Conservation (phyloP, 352 stramenopile genomes). For the Phytopythium aichiense region DNA sequence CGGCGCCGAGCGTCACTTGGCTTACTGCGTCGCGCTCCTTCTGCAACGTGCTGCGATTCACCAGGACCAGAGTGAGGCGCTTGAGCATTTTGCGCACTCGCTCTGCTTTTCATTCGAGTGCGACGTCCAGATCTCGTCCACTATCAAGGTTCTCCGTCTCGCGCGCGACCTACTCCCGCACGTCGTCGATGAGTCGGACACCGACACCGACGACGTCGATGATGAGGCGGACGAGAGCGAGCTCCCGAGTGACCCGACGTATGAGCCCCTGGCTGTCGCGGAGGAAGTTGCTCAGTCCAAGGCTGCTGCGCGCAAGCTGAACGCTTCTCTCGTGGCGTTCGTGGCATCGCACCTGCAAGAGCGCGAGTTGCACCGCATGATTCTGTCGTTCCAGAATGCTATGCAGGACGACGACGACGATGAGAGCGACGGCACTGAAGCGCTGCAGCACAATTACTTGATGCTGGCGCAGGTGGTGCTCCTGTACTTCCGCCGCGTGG, state of each 20-base stretch:
- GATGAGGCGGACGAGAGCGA: slow-evolving; percentile 59
- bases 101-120: slow-evolving; percentile 57
- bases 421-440: slow-evolving; percentile 36
- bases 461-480: slow-evolving; percentile 75
- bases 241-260: slow-evolving; percentile 22
- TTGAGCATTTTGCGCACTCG: slow-evolving; percentile 61
- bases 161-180: slow-evolving; percentile 57
- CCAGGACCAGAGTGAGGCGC: slow-evolving; percentile 35
- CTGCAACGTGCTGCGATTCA: slow-evolving; percentile 32
- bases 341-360: slow-evolving; percentile 61
- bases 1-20: slow-evolving; percentile 34
- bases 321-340: slow-evolving; percentile 62
- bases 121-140: slow-evolving; percentile 47
- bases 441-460: slow-evolving; percentile 75
- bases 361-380: slow-evolving; percentile 69
- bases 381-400: slow-evolving; percentile 38
- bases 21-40: slow-evolving; percentile 54
- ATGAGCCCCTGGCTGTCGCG: slow-evolving; percentile 50
- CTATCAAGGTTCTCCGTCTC: slow-evolving; percentile 60
- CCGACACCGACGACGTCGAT: slow-evolving; percentile 68
- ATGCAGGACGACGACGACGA: slow-evolving; percentile 18
- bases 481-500: slow-evolving; percentile 77
- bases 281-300: slow-evolving; percentile 28
- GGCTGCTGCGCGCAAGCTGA: slow-evolving; percentile 45
- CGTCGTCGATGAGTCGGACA: slow-evolving; percentile 68